Base-by-base conservation (phyloP, 768 basidiomycete genomes). In the Fomitopsis pulvina region DNA sequence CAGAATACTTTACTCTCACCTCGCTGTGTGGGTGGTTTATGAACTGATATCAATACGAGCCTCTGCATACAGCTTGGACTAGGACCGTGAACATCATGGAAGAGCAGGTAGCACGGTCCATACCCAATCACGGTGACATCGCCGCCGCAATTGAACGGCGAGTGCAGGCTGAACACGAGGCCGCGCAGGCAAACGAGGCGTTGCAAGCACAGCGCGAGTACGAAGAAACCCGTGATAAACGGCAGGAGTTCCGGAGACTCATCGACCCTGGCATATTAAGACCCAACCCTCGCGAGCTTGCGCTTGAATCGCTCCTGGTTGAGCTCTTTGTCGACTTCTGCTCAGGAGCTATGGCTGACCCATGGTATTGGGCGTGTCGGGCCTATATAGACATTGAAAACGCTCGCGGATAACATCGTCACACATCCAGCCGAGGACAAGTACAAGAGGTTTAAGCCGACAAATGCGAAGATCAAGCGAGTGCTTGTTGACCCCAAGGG, bases 241-340 rank as follows among this genome's bases (percentile, higher is more conserved):
- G 83, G 37, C 86, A 84, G 60, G 71, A 71, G 49, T 90, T 91
- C 63, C 76, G 89, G 39, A 73, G 89, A 32, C 70, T 91, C 52
- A 75, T 91, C 52, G 85, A 91, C 57, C 87, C 87, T 40, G 87
- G 86, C 12, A 90, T 92, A 57, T 59, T 77, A 45, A 77, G 89
- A 2, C 84, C 79, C 4, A 90, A 90, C 62, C 64, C 82, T 11
- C 77, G 76, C 54, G 76, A 76, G 44, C 70, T 77, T 47, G 81
- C 83, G 1, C 62, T 77, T 54, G 73, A 75, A 50, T 76, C 86
- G 48, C 68, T 92, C 56, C 80, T 80, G 74, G 89, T 16, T 83
- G 75, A 57, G 60, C 57, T 47, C 7, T 44, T 18, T 20, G 16
- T 12, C 27, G n/a, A n/a, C n/a, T n/a, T n/a, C n/a, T n/a, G n/a